Evolutionary conservation across 2,329 filamentous ascomycete genomes (phyloP).

Genomic region (Alternaria atra): DNA sequence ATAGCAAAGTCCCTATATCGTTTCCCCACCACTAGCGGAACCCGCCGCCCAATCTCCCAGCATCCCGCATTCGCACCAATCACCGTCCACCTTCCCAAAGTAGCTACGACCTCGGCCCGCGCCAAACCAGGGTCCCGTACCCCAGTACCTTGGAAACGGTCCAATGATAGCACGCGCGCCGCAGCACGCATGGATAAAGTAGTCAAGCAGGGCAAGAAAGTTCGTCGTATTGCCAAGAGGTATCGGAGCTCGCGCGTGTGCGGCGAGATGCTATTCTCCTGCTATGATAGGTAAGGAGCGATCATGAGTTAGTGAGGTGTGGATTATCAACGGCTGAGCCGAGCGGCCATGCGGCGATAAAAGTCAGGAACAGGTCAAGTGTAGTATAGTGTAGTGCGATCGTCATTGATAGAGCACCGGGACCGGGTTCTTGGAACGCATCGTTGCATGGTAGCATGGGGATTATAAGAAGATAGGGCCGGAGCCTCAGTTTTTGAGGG

Average conservation of each 20-base stretch:
- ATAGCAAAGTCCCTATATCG: background rate
- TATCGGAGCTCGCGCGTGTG: background rate
- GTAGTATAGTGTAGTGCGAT: constrained; percentile 1
- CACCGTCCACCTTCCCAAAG: constrained; percentile 19
- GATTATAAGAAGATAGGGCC: constrained; percentile 1
- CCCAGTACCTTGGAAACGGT: background rate
- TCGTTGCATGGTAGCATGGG: constrained; percentile 1
- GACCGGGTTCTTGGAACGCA: constrained; percentile 12
- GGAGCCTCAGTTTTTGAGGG: background rate
- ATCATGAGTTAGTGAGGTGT: background rate
- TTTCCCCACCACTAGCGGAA: constrained; percentile 2
- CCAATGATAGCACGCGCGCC: constrained; percentile 9
- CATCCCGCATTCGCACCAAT: constrained; percentile 6
- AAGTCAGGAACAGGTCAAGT: constrained; percentile 11
- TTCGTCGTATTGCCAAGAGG: background rate
- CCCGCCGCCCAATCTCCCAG: constrained; percentile 15
- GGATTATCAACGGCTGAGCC: background rate
- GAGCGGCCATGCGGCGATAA: background rate
- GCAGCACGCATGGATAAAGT: constrained; percentile 6
- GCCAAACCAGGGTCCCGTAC: background rate
- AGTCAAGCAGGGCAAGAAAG: background rate
- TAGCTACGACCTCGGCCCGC: constrained; percentile 13
- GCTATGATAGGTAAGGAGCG: constrained; percentile 7
- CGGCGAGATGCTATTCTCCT: background rate
- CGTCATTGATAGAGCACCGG: constrained; percentile 1